Conservation (phyloP, 345 rosid genomes). For the Clausena lansium region DNA sequence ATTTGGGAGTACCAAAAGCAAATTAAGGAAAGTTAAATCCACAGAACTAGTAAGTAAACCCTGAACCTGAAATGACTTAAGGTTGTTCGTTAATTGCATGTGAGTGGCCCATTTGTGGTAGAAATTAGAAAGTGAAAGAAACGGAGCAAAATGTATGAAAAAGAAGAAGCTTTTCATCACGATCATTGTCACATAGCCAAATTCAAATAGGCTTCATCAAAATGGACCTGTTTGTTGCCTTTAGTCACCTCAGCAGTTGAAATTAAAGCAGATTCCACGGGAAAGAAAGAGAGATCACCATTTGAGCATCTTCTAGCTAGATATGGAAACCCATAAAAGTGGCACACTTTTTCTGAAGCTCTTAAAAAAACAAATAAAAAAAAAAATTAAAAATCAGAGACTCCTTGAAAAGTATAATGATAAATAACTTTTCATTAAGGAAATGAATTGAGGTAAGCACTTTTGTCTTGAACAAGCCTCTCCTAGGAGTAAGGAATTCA, state of each 20-base stretch:
- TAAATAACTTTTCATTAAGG: slow-evolving; percentile 43
- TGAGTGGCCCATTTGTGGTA: slow-evolving; percentile 10
- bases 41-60: too few species aligned
- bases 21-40: neutral
- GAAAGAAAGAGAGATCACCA: slow-evolving; percentile 4
- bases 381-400: neutral
- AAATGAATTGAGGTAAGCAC: slow-evolving; percentile 33
- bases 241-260: slow-evolving; percentile 42
- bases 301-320: slow-evolving; percentile 47
- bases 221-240: slow-evolving; percentile 33
- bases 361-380: neutral
- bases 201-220: slow-evolving; percentile 5
- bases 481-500: slow-evolving; percentile 41
- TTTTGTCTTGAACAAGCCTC: slow-evolving; percentile 59
- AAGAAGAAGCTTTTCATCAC: slow-evolving; percentile 29
- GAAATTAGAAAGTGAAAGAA: slow-evolving; percentile 20
- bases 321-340: slow-evolving; percentile 46
- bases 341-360: slow-evolving; percentile 28
- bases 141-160: slow-evolving; percentile 21
- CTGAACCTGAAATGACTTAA: neutral
- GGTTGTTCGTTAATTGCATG: neutral
- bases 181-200: slow-evolving; percentile 24
- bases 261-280: slow-evolving; percentile 39
- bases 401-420: slow-evolving; percentile 44
- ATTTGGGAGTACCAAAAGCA: neutral